Percentiles rank a stretch among this genome's conserved stretches.
phyloP scores from a whole-genome alignment of 768 basidiomycete species.

The Tulasnella sp. region DNA sequence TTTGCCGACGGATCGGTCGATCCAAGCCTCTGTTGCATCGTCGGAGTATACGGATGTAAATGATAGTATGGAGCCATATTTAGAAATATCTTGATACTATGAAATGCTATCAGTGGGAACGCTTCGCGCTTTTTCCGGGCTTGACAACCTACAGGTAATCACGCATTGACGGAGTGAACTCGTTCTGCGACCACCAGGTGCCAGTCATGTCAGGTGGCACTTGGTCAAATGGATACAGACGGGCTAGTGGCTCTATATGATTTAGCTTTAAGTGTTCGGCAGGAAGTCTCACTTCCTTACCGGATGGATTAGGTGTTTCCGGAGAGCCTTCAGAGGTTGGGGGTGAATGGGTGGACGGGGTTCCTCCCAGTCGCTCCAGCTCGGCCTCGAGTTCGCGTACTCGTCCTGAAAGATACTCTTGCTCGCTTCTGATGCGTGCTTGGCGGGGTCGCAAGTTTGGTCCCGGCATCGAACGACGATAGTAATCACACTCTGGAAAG shows the following conservation, averaged over 20 bases:
- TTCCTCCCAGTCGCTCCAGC: not conserved
- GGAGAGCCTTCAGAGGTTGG: not conserved
- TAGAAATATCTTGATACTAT: not conserved
- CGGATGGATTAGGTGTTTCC: too few species aligned
- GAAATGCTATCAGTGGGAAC: not conserved
- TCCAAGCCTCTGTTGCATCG: not conserved
- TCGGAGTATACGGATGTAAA: not conserved
- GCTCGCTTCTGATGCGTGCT: not conserved
- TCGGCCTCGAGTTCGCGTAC: not conserved
- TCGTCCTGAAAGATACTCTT: not conserved
- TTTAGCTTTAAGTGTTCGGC: too few species aligned
- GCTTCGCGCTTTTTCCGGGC: too few species aligned
- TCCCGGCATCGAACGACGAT: not conserved
- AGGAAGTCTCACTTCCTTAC: too few species aligned
- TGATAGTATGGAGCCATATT: not conserved
- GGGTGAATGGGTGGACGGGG: not conserved
- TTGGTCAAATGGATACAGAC: too few species aligned
- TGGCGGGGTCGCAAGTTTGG: not conserved
- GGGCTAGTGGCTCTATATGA: too few species aligned
- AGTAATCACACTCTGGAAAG: not conserved
- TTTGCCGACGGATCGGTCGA: not conserved
- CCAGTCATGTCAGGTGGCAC: too few species aligned
- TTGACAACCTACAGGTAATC: not conserved
- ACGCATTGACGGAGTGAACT: not conserved
- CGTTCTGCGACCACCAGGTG: too few species aligned